These are phyloP conservation scores for Xerocomus spinulosus DNA, from an alignment of 768 basidiomycete genomes.

Conservation along the genomic window DNA sequence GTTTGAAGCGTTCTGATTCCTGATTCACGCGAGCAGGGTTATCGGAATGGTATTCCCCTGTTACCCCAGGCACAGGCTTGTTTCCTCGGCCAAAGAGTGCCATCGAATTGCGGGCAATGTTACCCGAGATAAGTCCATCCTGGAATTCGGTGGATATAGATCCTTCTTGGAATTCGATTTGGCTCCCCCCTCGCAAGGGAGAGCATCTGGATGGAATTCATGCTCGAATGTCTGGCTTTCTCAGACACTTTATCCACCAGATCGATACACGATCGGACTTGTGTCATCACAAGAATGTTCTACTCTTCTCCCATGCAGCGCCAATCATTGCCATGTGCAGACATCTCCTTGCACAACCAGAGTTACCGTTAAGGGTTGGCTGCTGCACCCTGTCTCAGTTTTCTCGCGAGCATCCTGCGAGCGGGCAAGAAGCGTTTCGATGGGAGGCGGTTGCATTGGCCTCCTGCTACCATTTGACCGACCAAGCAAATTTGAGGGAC, in stretches of 20 bases:
- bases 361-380: conserved; percentile 57
- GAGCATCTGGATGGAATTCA: conserved; percentile 65
- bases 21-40: conserved; percentile 40
- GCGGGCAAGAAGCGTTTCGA: conserved; percentile 36
- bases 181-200: conserved; percentile 68
- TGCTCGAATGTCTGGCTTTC: conserved; percentile 49
- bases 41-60: conserved; percentile 78
- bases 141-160: conserved; percentile 64
- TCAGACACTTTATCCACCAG: conserved; percentile 47
- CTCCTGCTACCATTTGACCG: conserved; percentile 51
- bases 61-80: conserved; percentile 58
- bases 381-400: conserved; percentile 70
- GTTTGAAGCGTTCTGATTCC: conserved; percentile 7
- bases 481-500: conserved; percentile 55
- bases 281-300: conserved; percentile 44
- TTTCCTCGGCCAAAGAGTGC: conserved; percentile 71
- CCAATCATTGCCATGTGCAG: conserved; percentile 64
- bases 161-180: conserved; percentile 57
- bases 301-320: conserved; percentile 74
- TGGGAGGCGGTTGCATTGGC: conserved; percentile 47
- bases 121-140: conserved; percentile 53
- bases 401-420: conserved; percentile 27
- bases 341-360: conserved; percentile 50
- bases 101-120: conserved; percentile 47
- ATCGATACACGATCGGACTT: conserved; percentile 41